Base-by-base conservation (phyloP, 768 basidiomycete species). In the Leccinum barrowsii region DNA sequence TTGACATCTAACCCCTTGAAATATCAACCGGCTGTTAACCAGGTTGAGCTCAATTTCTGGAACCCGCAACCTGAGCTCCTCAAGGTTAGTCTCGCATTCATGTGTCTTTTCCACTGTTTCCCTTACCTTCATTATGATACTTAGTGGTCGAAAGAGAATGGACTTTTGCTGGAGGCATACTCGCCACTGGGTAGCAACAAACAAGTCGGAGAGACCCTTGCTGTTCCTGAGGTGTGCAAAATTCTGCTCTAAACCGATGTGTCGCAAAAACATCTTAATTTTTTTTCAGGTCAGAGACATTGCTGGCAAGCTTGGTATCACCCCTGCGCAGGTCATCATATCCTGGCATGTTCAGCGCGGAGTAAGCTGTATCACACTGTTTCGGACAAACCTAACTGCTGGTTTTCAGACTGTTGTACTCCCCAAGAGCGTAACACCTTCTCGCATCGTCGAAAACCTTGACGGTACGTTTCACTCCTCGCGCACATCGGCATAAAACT, bases 311-410 rank as follows among this genome's bases (percentile, higher is more conserved):
- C 79, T 89, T 55, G 80, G 81, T 3, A 84, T 90, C 54, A 89
- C 87, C 3, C 89, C 88, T 21, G 89, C 89, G 4, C 87, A 89
- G 65, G 86, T 85, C 26, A 76, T 89, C 52, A 83, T 90, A 65
- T 85, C 84, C 1, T 91, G 90, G 89, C 84, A 85, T 65, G 79
- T 89, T 51, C 88, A 89, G 71, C 83, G 87, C 21, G 88, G 90
- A 10, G 86, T 88, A 67, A 47, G 84, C 76, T 28, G 3, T 32
- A 10, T 2, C 4, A 24, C 1, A 28, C n/a, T 11, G 0, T 34
- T 50, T 10, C 13, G 3, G 37, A 24, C 5, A 15, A 34, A 13
- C 11, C 26, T 64, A 26, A 67, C 12, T 11, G 13, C 2, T 12
- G 21, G 13, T 30, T 30, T 52, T 40, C 63, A 88, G 86, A 84